Conservation (phyloP, 768 basidiomycete genomes). For the Roridomyces roridus region DNA sequence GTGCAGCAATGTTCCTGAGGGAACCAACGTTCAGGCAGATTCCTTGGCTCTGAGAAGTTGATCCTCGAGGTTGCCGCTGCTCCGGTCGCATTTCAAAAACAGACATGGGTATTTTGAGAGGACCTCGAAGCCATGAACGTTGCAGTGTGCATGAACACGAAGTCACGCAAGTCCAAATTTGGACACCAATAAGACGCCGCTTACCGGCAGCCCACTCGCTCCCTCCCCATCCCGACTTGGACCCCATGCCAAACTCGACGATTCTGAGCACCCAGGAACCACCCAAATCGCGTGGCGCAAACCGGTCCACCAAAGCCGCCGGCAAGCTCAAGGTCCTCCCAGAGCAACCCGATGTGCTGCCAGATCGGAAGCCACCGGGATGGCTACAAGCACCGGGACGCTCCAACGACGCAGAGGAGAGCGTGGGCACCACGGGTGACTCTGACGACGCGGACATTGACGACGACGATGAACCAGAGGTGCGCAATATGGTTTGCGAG, state of each 20-base stretch:
- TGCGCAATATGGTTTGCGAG: constrained; percentile 52
- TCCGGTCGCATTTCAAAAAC: too few species aligned
- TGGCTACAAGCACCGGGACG: constrained; percentile 27
- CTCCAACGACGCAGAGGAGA: constrained; percentile 51
- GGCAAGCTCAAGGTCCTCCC: constrained; percentile 90
- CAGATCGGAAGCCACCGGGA: constrained; percentile 30
- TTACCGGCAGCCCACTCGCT: too few species aligned
- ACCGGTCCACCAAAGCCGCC: constrained; percentile 80
- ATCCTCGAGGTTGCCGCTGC: too few species aligned
- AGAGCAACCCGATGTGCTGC: constrained; percentile 70
- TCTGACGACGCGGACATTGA: constrained; percentile 79
- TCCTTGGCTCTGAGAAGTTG: too few species aligned
- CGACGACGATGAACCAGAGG: constrained; percentile 63
- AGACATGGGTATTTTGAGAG: too few species aligned
- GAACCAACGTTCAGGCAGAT: too few species aligned
- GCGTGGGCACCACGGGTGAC: constrained; percentile 57
- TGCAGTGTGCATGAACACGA: too few species aligned
- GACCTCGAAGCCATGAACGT: too few species aligned
- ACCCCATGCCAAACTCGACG: constrained; percentile 24
- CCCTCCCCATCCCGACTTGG: too few species aligned
- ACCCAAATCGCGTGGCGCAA: constrained; percentile 74
- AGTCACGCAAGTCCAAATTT: too few species aligned
- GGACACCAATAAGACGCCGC: too few species aligned
- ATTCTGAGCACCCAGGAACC: constrained; percentile 41
- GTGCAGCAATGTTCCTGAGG: too few species aligned